phyloP scores from a whole-genome alignment of 768 basidiomycete species.

The Astraeus odoratus region DNA sequence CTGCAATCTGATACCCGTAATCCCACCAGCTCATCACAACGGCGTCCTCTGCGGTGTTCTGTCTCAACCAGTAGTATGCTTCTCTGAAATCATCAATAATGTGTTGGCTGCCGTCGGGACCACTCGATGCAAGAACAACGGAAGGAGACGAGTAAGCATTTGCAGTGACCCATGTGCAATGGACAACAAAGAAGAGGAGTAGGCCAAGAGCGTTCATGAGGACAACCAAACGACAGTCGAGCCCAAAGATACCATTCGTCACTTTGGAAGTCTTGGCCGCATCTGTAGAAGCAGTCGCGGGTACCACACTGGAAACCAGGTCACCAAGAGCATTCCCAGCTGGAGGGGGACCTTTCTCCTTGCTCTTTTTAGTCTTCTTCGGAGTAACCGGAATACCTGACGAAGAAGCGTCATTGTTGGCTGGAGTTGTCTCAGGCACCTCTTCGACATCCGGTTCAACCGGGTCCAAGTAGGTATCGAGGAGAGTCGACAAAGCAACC shows the following conservation, averaged over 20 bases:
- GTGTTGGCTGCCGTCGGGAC: slow-evolving; percentile 79
- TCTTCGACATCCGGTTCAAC: slow-evolving; percentile 45
- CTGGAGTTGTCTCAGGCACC: slow-evolving; percentile 3
- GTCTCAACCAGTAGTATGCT: slow-evolving; percentile 97
- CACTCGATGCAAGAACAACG: slow-evolving; percentile 80
- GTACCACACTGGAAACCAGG: slow-evolving; percentile 37
- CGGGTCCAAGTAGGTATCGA: slow-evolving; percentile 90
- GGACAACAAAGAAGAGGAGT: slow-evolving; percentile 86
- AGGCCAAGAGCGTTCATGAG: slow-evolving; percentile 69
- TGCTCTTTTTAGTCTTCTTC: slow-evolving; percentile 50
- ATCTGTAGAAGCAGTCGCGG: slow-evolving; percentile 21
- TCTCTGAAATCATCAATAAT: slow-evolving; percentile 99
- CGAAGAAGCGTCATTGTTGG: slow-evolving; percentile 10
- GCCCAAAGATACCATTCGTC: slow-evolving; percentile 66
- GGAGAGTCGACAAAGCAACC: slow-evolving; percentile 78
- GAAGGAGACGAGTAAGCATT: slow-evolving; percentile 96
- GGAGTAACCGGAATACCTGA: slow-evolving; percentile 24
- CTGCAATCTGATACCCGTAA: slow-evolving; percentile 98
- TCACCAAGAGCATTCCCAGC: slow-evolving; percentile 33
- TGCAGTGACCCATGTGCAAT: slow-evolving; percentile 96
- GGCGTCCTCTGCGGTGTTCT: slow-evolving; percentile 87
- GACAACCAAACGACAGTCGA: slow-evolving; percentile 76
- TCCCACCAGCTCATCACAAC: slow-evolving; percentile 99
- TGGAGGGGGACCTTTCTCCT: slow-evolving; percentile 40
- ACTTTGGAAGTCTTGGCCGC: slow-evolving; percentile 4